Evolutionary conservation across 2,329 filamentous ascomycete species (phyloP).

Genomic region (Daldinia sp.): DNA sequence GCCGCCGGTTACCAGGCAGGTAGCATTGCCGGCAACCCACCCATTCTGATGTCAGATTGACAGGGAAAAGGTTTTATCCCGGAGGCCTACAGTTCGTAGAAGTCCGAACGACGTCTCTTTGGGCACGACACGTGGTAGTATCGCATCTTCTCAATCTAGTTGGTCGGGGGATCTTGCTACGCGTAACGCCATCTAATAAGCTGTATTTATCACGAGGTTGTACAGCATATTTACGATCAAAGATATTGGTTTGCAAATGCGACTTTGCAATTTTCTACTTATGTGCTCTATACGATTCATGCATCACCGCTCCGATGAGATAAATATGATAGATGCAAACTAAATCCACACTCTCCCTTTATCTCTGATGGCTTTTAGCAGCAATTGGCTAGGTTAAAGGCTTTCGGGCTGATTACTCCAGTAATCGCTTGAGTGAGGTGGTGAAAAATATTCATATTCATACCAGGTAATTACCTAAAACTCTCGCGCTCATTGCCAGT

Average conservation of each 20-base stretch:
- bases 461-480: too few relatives aligned
- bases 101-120: slow-evolving; percentile 29
- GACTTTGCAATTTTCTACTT: slow-evolving; percentile 27
- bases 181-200: slow-evolving; percentile 14
- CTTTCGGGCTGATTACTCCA: neutral
- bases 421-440: neutral
- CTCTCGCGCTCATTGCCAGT: neutral
- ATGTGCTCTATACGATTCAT: slow-evolving; percentile 33
- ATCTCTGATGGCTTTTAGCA: neutral
- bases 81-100: slow-evolving; percentile 33
- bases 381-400: neutral
- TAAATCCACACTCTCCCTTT: slow-evolving; percentile 2
- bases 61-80: slow-evolving; percentile 37
- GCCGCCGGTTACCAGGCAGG: slow-evolving; percentile 37
- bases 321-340: slow-evolving; percentile 19
- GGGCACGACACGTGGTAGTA: slow-evolving; percentile 28
- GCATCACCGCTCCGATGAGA: slow-evolving; percentile 7
- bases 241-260: slow-evolving; percentile 17
- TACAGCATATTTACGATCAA: slow-evolving; percentile 13
- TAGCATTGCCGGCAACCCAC: slow-evolving; percentile 35
- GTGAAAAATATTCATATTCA: neutral
- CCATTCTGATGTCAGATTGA: slow-evolving; percentile 44
- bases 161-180: slow-evolving; percentile 11
- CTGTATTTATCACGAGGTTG: neutral
- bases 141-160: slow-evolving; percentile 17